Percentiles rank a stretch among this genome's conserved stretches.
Conservation (phyloP, 78 protist species). For the Dictyostelium firmibasis region DNA sequence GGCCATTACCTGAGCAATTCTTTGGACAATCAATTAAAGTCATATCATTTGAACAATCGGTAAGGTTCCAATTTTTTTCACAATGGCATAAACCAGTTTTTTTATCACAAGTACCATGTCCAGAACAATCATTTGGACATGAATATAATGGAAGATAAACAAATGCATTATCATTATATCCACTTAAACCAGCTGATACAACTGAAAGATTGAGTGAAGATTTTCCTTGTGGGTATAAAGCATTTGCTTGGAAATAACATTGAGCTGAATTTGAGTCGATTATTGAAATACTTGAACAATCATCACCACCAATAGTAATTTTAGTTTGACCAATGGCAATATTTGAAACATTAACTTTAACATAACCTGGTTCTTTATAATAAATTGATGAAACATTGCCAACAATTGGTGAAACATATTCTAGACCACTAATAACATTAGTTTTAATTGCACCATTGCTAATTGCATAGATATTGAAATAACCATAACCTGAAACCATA, state of each 20-base stretch:
- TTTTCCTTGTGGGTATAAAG: background rate
- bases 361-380: background rate
- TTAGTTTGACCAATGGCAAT: background rate
- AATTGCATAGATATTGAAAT: background rate
- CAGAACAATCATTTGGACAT: background rate
- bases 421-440: background rate
- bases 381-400: background rate
- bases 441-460: background rate
- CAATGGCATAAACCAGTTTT: background rate
- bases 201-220: background rate
- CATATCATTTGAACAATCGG: constrained; percentile 6
- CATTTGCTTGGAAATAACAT: background rate
- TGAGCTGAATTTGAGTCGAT: background rate
- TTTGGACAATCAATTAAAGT: background rate
- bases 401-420: constrained; percentile 17
- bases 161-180: background rate
- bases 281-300: background rate
- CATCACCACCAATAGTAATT: background rate
- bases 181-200: background rate
- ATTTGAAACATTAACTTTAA: background rate
- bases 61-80: background rate
- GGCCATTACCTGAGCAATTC: constrained; percentile 24
- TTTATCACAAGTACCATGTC: background rate
- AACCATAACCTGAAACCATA: constrained; percentile 10
- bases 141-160: background rate